Base-by-base conservation (phyloP, 345 rosid genomes). In the Turnera subulata region DNA sequence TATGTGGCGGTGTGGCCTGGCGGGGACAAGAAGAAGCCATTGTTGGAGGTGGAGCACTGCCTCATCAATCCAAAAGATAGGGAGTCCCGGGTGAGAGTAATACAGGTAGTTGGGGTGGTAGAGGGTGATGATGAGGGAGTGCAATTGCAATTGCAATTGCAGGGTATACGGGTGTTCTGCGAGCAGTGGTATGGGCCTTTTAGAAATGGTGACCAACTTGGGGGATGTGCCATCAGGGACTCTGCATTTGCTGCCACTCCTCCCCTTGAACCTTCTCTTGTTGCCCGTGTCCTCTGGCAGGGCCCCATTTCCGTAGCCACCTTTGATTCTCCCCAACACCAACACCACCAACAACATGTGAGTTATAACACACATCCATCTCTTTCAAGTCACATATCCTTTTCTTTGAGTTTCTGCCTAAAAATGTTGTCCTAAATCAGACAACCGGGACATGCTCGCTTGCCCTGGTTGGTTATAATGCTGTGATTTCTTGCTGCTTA, bases 111-210 rank as follows among this genome's bases (percentile, higher is more conserved):
- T 37, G 50, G 33, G n/a, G 60, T 73, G 40, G 78, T 54, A 15
- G 76, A 77, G 29, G 15, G n/a, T n/a, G n/a, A n/a, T n/a, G n/a
- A n/a, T n/a, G n/a, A n/a, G n/a, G n/a, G n/a, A n/a, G n/a, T n/a
- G n/a, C n/a, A n/a, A n/a, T 64, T 45, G 68, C 39, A 56, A 72
- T 78, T 63, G 26, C 42, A 50, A 19, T 29, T 93, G 53, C 68
- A 75, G 51, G 71, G 72, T 56, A 67, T 89, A 55, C 72, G 64
- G 55, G 90, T 89, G 26, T 93, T 84, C 50, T 44, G 84, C 7
- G 94, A 93, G 82, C 90, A 70, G 47, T 93, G 96, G 94, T 73
- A 87, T 47, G 97, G 99, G 47, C 91, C 94, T 9, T 93, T 81
- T 70, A 82, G 91, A 72, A 75, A 89, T 46, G 97, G 96, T 15